Conservation (phyloP, 352 stramenopile species). For the Phytophthora cryptogea region DNA sequence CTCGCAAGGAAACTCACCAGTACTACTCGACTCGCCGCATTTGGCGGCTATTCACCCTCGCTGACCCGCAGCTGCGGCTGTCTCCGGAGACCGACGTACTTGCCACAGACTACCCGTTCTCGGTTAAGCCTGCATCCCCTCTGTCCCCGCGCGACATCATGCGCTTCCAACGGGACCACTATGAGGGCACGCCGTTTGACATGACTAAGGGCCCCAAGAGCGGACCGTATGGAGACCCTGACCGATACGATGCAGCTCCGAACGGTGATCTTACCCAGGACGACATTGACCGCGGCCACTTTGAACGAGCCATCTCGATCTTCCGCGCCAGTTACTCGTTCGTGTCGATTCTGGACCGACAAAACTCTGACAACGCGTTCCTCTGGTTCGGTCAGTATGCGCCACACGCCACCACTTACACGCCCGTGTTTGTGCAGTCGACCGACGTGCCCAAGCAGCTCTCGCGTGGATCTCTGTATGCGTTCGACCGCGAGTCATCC, state of each 20-base stretch:
- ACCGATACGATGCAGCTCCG: conserved; percentile 80
- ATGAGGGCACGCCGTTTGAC: conserved; percentile 92
- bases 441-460: conserved; percentile 52
- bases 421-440: conserved; percentile 85
- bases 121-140: conserved; percentile 53
- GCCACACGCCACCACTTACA: conserved; percentile 86
- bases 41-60: conserved; percentile 90
- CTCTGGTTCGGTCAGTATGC: conserved; percentile 93
- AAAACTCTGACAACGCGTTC: conserved; percentile 64
- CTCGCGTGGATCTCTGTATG: conserved; percentile 63
- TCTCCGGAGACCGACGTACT: conserved; percentile 77
- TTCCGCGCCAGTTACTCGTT: conserved; percentile 93
- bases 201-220: conserved; percentile 77
- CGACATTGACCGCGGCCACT: conserved; percentile 66
- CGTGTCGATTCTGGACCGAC: conserved; percentile 65
- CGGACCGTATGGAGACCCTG: conserved; percentile 91
- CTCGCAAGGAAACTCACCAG: conserved; percentile 57
- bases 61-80: conserved; percentile 69
- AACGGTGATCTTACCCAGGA: conserved; percentile 51
- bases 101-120: conserved; percentile 88
- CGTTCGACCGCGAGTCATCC: conserved; percentile 59
- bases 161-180: conserved; percentile 92
- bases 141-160: conserved; percentile 90
- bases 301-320: conserved; percentile 94
- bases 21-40: conserved; percentile 90